Evolutionary conservation across 2,329 filamentous ascomycete genomes (phyloP), one percentile per base, ranked within the genome.

Genomic region (Biscogniauxia sp.): DNA sequence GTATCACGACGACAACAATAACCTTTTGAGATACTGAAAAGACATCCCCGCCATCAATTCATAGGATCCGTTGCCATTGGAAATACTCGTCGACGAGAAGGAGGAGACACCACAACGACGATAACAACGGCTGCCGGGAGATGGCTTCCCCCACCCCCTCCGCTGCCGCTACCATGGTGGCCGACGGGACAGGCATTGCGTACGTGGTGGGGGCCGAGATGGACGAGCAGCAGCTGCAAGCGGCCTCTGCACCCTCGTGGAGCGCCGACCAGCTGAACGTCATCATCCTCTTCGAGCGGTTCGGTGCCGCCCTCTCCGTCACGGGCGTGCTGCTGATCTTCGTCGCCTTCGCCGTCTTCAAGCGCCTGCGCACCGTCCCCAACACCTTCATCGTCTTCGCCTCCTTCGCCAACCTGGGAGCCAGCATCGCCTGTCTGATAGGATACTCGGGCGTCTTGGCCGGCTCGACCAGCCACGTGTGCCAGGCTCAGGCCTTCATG

Each of bases 351-450:
- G 76, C 73, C 13, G 55, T 79, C 1, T 82, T 82, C 55, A 84
- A 80, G 56, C 75, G 80, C 2, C 76, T 85, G 19, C 81, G 84
- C 15, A 85, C 84, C 20, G 81, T 87, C 0, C 84, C 84, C 17
- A 87, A 86, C 67, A 84, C 83, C 1, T 87, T 87, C 64, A 86
- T 87, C 55, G 77, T 86, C 23, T 86, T 86, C 66, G 84, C 84
- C 5, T 86, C 84, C 20, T 77, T 86, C 25, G 81, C 84, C 61
- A 87, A 87, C 64, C 73, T 86, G 4, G 84, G 84, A 1, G 84
- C 84, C 13, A 84, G 84, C 65, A 76, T 82, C 51, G 91, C 88
- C 11, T 92, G 89, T 54, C 78, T 92, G 25, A 91, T 93, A 54
- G 89, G 88, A 5, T 84, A 86, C 58, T 83, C 86, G 17, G 89